Percentiles rank a stretch among this genome's conserved stretches.
Conservation (phyloP, 192 early-diverging fungal genomes). For the Chytriomyces confervae region DNA sequence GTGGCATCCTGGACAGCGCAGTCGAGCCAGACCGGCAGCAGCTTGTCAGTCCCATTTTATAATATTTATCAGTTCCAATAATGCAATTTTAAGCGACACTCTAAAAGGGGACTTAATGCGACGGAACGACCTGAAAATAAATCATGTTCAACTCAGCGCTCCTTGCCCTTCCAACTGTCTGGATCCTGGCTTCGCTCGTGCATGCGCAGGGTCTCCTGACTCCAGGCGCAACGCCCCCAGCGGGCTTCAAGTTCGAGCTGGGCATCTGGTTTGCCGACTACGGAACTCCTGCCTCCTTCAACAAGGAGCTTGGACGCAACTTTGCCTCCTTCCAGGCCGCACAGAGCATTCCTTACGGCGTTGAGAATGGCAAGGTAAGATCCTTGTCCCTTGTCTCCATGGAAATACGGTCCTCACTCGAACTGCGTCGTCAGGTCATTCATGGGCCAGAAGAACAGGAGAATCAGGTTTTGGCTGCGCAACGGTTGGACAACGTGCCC, state of each 20-base stretch:
- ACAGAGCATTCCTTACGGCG: background rate
- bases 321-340: background rate
- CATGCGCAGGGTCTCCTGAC: background rate
- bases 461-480: no score
- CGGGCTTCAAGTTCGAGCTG: constrained; percentile 12
- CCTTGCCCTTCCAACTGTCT: background rate
- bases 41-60: no score
- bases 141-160: no score
- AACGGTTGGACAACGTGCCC: background rate
- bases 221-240: background rate
- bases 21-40: no score
- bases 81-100: no score
- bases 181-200: background rate
- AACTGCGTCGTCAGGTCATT: no score
- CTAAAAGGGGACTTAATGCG: no score
- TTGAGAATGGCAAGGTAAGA: background rate
- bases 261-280: background rate
- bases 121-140: no score
- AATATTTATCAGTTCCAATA: no score
- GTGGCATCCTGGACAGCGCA: no score
- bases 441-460: no score
- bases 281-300: background rate
- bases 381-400: background rate
- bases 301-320: constrained; percentile 6
- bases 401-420: no score